Base-by-base conservation (phyloP, 202 grass and related monocot species). In the Thinopyrum obtusiflorum region DNA sequence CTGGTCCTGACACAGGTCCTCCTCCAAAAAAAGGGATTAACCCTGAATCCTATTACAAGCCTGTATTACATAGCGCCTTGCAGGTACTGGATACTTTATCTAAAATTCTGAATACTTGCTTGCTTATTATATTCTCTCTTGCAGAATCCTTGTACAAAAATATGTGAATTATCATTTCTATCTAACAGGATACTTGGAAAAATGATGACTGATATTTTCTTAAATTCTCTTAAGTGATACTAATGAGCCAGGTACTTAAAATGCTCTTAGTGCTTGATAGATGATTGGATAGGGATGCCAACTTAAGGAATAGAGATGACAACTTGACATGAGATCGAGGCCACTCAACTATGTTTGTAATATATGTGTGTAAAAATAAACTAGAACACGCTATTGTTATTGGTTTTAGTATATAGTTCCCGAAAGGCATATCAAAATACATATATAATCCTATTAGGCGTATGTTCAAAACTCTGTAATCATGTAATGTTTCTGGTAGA, bases 21-120 rank as follows among this genome's bases (percentile, higher is more conserved):
- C 73, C 97, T 99, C 80, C 97, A 99, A 92, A 99, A 99, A 84
- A 99, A 99, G 83, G 93, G 97, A 7, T 92, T 99, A 86, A 97
- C 90, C 29, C 80, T 99, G 77, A 99, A 99, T 82, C 97, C 97
- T 91, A 90, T 99, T 66, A 99, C 93, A 86, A 99, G 97, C 85
- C 62, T 99, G 72, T 99, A 99, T 89, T 99, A 99, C 87, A 99
- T 99, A 87, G 97, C 97, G n/a, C 96, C 97, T 65, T 99, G 97
- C 93, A 99, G 97, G 97, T 99, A 93, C 65, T 8, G 8, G 64
- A 76, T 77, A 80, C 70, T 83, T 10, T 79, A 65, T 78, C 39
- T 85, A 11, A 65, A 76, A 81, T 86, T 73, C 4, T 83, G 35
- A 78, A 72, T 27, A 36, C 33, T 73, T 40, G 27, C 78, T 82